Conservation (phyloP, 2,329 filamentous ascomycete species). For the Thyridium curvatum region DNA sequence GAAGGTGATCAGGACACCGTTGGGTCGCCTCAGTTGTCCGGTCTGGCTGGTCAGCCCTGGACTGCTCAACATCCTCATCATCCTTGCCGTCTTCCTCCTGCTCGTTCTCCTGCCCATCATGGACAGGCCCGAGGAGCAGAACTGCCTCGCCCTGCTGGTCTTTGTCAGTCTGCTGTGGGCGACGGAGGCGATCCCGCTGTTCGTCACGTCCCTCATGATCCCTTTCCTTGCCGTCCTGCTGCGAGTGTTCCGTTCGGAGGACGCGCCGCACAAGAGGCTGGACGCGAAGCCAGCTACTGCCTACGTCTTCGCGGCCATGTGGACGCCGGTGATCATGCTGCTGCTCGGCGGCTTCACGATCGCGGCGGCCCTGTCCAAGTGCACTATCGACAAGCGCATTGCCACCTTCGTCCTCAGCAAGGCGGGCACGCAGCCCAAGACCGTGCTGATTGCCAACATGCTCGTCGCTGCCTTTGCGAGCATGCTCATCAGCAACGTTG, state of each 20-base stretch:
- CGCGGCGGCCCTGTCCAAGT: constrained; percentile 90
- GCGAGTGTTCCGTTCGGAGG: constrained; percentile 73
- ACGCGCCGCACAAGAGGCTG: constrained; percentile 60
- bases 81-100: constrained; percentile 66
- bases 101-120: constrained; percentile 76
- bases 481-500: constrained; percentile 99
- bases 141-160: constrained; percentile 87
- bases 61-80: constrained; percentile 67
- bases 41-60: constrained; percentile 78
- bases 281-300: constrained; percentile 73
- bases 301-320: constrained; percentile 93
- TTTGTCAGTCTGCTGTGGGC: constrained; percentile 95
- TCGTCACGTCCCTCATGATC: constrained; percentile 90
- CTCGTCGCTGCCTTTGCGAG: constrained; percentile 95
- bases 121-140: constrained; percentile 84
- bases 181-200: constrained; percentile 95
- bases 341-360: constrained; percentile 93
- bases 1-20: constrained; percentile 70
- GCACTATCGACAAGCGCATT: constrained; percentile 95
- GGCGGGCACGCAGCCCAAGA: constrained; percentile 82
- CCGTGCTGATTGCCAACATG: constrained; percentile 95
- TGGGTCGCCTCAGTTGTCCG: constrained; percentile 71
- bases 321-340: constrained; percentile 98
- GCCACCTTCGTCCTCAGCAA: constrained; percentile 95
- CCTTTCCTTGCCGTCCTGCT: constrained; percentile 89